phyloP scores from a whole-genome alignment of 2,329 filamentous ascomycete genomes.

The Colletotrichum cereale region DNA sequence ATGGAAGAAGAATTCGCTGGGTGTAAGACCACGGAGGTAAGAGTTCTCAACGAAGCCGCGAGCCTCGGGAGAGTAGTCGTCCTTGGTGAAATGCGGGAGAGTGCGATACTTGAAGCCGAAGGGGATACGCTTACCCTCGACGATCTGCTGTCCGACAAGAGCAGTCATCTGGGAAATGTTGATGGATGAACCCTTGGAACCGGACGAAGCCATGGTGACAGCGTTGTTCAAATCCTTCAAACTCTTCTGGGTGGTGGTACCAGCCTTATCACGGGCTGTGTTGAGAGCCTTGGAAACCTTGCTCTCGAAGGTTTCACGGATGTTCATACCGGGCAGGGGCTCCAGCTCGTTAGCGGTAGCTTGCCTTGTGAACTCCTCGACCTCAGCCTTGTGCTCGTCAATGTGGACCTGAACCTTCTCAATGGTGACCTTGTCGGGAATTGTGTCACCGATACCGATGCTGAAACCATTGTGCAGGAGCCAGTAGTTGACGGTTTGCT shows the following conservation, averaged over 20 bases:
- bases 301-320: slow-evolving; percentile 97
- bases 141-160: slow-evolving; percentile 96
- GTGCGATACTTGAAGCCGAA: slow-evolving; percentile 99
- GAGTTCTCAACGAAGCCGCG: slow-evolving; percentile 99
- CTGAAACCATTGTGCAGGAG: slow-evolving; percentile 95
- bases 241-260: slow-evolving; percentile 90
- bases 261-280: slow-evolving; percentile 94
- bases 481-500: slow-evolving; percentile 97
- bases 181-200: slow-evolving; percentile 98
- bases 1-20: slow-evolving; percentile 99
- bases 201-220: slow-evolving; percentile 94
- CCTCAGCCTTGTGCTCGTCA: slow-evolving; percentile 82
- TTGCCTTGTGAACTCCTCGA: slow-evolving; percentile 78
- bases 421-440: slow-evolving; percentile 89
- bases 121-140: slow-evolving; percentile 98
- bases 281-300: slow-evolving; percentile 96
- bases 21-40: slow-evolving; percentile 94
- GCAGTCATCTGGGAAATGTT: slow-evolving; percentile 99
- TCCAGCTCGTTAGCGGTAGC: slow-evolving; percentile 92
- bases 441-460: slow-evolving; percentile 98
- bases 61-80: slow-evolving; percentile 97
- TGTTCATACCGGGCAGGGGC: slow-evolving; percentile 96
- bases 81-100: slow-evolving; percentile 97
- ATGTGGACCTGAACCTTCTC: slow-evolving; percentile 87
- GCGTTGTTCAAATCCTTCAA: slow-evolving; percentile 97